phyloP scores from a whole-genome alignment of 306 rosid genomes.

The Erythrophleum fordii region DNA sequence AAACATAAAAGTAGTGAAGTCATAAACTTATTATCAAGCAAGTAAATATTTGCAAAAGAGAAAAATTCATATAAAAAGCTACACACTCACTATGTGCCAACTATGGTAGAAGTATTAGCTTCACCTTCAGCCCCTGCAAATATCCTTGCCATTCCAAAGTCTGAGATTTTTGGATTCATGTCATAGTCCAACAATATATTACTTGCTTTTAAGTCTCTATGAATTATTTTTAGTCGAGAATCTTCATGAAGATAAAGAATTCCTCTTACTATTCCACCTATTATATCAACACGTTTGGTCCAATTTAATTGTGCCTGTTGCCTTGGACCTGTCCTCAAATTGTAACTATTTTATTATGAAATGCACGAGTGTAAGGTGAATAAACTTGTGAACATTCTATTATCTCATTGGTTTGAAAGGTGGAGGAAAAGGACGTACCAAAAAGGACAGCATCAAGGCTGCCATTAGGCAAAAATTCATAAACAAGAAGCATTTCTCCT shows the following conservation, averaged over 20 bases:
- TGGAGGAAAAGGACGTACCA: slow-evolving; percentile 37
- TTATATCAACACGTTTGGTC: slow-evolving; percentile 33
- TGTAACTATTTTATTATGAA: not conserved
- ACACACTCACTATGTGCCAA: slow-evolving; percentile 50
- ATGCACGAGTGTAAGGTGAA: not conserved
- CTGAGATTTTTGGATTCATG: slow-evolving; percentile 48
- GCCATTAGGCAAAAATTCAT: slow-evolving; percentile 69
- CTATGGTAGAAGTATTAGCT: slow-evolving; percentile 37
- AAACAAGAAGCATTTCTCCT: slow-evolving; percentile 67
- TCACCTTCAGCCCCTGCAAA: slow-evolving; percentile 39
- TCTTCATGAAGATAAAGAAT: slow-evolving; percentile 52
- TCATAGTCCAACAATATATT: slow-evolving; percentile 42
- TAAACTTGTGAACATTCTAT: not conserved
- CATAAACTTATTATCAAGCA: not conserved
- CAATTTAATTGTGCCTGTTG: slow-evolving; percentile 32
- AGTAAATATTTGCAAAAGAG: not conserved
- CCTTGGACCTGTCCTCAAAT: slow-evolving; percentile 33
- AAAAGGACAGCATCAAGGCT: slow-evolving; percentile 62
- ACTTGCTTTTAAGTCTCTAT: slow-evolving; percentile 47
- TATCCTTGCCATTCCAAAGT: slow-evolving; percentile 49
- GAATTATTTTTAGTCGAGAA: slow-evolving; percentile 42
- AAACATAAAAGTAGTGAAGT: not conserved
- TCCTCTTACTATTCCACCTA: slow-evolving; percentile 40
- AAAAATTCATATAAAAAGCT: not conserved
- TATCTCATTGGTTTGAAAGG: not conserved